Base-by-base conservation (phyloP, 257 asterid genomes). In the Sherardia arvensis region DNA sequence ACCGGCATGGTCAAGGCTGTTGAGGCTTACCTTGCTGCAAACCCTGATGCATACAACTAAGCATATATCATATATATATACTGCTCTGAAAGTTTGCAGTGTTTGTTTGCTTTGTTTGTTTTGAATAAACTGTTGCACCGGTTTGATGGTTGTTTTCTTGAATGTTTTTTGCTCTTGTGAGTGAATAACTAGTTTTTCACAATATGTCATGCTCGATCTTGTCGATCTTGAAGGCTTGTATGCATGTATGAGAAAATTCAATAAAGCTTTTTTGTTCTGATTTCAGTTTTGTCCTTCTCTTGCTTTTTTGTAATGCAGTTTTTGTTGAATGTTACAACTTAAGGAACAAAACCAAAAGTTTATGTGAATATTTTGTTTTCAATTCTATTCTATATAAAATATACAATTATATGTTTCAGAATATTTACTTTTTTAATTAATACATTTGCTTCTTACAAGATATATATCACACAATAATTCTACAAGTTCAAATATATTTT, bases 21-120 rank as follows among this genome's bases (percentile, higher is more conserved):
- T 36, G 80, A 76, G 54, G 74, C 74, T 68, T 68, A 67, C 32
- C 74, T 76, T 38, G 20, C 12, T 21, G 77, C 69, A 70, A 61
- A 76, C 62, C 74, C 77, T 25, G 55, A 71, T 40, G 59, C 33
- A n/a, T 69, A 59, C 57, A 43, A 43, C 21, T 43, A 43, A 43
- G 49, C 49, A 43, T 15, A 43, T 43, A 38, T 38, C 1, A 36
- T 8, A 11, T 11, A 11, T 1, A 36, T 8, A 11, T 11, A 11
- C 47, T 38, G 8, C 43, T 34, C 9, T 34, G 43, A n/a, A 30
- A 30, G 34, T 30, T 30, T 6, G 6, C 34, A 30, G 6, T 30
- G 6, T 2, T 7, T 9, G 12, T 7, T 7, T 8, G 12, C 43
- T 34, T 34, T 34, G 12, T 5, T 7, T 7, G 12, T 34, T n/a